phyloP scores from a whole-genome alignment of 1,139 yeast species.

The Zhuliangozyma blackwelliae region DNA sequence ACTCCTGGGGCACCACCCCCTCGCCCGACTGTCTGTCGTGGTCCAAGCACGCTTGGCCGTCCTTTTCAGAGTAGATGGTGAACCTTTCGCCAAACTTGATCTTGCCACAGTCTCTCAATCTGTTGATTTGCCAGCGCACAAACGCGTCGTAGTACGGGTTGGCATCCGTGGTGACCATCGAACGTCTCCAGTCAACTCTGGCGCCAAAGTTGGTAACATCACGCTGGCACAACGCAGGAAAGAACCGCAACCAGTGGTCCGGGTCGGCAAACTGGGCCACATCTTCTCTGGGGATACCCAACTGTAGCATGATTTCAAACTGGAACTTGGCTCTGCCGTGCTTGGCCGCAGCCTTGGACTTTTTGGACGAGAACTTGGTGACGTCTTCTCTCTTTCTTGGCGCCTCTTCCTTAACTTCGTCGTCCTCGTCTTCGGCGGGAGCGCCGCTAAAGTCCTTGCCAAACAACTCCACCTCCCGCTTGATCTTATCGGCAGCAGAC shows the following conservation, averaged over 20 bases:
- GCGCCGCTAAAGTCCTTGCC: conserved; percentile 78
- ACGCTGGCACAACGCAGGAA: conserved; percentile 84
- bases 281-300: conserved; percentile 80
- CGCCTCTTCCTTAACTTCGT: conserved; percentile 22
- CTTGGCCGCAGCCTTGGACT: conserved; percentile 89
- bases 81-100: conserved; percentile 98
- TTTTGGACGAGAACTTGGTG: conserved; percentile 87
- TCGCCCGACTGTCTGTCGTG: conserved; percentile 98
- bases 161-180: conserved; percentile 90
- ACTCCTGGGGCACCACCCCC: conserved; percentile 96
- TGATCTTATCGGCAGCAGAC: conserved; percentile 93
- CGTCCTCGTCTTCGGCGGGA: conserved; percentile 52
- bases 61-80: conserved; percentile 95
- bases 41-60: conserved; percentile 99
- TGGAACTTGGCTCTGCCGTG: conserved; percentile 93
- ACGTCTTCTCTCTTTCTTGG: conserved; percentile 60
- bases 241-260: conserved; percentile 78
- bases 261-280: conserved; percentile 88
- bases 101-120: conserved; percentile 79
- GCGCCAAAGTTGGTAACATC: conserved; percentile 87
- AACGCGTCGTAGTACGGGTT: conserved; percentile 95
- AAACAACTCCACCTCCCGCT: conserved; percentile 86
- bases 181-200: conserved; percentile 98
- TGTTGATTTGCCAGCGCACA: conserved; percentile 94
- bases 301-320: conserved; percentile 92